Evolutionary conservation across 768 basidiomycete species (phyloP).

Genomic region (Trametes sanguinea): DNA sequence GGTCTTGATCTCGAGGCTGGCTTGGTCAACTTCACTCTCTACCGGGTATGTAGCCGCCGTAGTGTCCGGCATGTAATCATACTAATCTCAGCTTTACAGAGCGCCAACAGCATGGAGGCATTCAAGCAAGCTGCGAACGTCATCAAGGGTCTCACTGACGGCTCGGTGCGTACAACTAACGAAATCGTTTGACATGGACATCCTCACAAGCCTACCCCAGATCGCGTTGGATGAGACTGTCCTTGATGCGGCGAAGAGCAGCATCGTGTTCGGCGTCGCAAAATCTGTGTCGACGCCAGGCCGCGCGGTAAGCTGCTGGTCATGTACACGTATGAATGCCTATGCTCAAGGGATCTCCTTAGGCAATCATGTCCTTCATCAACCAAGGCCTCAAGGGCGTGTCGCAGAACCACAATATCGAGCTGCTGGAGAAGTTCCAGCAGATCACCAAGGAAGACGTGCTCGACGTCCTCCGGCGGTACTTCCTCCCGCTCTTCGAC

Average conservation of each 20-base stretch:
- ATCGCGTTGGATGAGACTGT: conserved; percentile 77
- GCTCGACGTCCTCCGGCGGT: conserved; percentile 61
- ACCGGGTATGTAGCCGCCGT: conserved; percentile 55
- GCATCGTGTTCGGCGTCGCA: conserved; percentile 82
- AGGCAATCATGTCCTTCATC: conserved; percentile 82
- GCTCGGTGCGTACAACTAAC: conserved; percentile 55
- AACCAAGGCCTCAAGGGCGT: conserved; percentile 93
- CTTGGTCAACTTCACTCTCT: conserved; percentile 71
- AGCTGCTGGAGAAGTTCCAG: conserved; percentile 79
- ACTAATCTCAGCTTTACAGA: conserved; percentile 46
- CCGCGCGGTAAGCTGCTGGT: conserved; percentile 68
- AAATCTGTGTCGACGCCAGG: conserved; percentile 80
- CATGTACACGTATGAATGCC: background rate
- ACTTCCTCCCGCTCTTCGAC: conserved; percentile 86
- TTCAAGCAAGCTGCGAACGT: conserved; percentile 80
- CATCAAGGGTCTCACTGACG: conserved; percentile 77
- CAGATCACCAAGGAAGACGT: conserved; percentile 80
- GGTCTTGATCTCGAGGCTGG: conserved; percentile 78
- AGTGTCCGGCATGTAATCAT: too few species aligned
- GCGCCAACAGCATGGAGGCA: conserved; percentile 76
- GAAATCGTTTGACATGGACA: background rate
- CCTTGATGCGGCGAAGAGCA: conserved; percentile 90
- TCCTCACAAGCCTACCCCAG: conserved; percentile 41
- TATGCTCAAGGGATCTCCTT: background rate
- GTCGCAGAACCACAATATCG: conserved; percentile 68